Evolutionary conservation across 1,284 basidiomycete species (phyloP), one percentile per base, ranked within the genome.

Genomic region (Mrakiaceae sp.): DNA sequence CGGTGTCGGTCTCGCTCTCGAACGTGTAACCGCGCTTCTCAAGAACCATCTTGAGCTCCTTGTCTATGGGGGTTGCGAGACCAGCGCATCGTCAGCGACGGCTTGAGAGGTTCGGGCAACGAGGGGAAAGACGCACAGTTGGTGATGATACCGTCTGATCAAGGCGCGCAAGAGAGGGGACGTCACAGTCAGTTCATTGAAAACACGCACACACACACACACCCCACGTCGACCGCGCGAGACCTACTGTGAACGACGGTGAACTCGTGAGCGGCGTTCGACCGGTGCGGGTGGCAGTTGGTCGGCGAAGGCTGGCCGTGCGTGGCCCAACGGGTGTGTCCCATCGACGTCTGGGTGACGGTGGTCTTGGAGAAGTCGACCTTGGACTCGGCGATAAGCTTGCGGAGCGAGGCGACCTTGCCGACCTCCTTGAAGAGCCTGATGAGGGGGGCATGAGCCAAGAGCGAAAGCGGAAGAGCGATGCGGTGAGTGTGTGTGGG

Each of bases 291-390:
- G 78, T 99, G 96, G 79, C 95, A 98, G 81, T 98, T 99, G 72
- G 82, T 76, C 63, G 86, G 83, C 44, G 86, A 88, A 44, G 91
- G 90, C 60, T 87, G 85, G 68, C 96, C 96, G 76, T 99, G 96
- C n/a, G 96, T 99, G 3, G 96, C 96, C 96, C 96, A 99, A 69
- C 96, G 91, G 14, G 96, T 99, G 81, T 99, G 96, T 42, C 95
- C 96, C 79, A 99, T 98, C 61, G 91, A 92, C 62, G 93, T 91
- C 78, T 97, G 94, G 62, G 87, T 87, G 67, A 92, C 75, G 76
- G 87, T 89, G 48, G 84, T 82, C 81, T 90, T 94, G 75, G 81
- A 78, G 70, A 90, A 86, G 78, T 98, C 85, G 72, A 94, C 75
- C 68, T 75, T 78, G 14, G 89, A 86, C 69, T 83, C 81, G 64